Evolutionary conservation across 805 yeast genomes (phyloP).

Genomic region (Candida germanica): DNA sequence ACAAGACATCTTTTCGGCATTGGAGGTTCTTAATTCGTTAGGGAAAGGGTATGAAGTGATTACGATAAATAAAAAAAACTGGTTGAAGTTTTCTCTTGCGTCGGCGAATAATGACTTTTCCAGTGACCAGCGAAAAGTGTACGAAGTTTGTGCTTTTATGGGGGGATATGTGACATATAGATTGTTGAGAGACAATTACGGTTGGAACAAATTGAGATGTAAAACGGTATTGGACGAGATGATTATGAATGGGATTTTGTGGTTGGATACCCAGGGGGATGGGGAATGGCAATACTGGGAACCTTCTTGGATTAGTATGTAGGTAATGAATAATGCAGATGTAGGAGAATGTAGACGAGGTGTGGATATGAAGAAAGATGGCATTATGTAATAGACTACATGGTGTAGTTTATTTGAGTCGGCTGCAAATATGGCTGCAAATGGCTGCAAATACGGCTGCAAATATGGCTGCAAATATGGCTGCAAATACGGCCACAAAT

Average conservation of each 20-base stretch:
- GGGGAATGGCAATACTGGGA: constrained; percentile 30
- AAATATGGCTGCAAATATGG: no score
- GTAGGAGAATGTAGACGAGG: no score
- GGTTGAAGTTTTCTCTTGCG: constrained; percentile 40
- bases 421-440: no score
- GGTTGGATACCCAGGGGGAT: constrained; percentile 66
- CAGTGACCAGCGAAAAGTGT: constrained; percentile 64
- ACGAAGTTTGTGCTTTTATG: constrained; percentile 71
- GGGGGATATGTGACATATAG: constrained; percentile 68
- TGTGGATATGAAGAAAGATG: no score
- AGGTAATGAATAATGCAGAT: constrained; percentile 1
- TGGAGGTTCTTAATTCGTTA: constrained; percentile 49
- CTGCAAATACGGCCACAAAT: no score
- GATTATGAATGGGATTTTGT: constrained; percentile 77
- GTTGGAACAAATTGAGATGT: constrained; percentile 68
- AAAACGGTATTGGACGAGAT: constrained; percentile 67
- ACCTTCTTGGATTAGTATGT: constrained; percentile 60
- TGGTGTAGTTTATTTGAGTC: no score
- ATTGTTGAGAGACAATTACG: constrained; percentile 67
- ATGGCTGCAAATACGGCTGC: no score
- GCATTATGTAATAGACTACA: no score
- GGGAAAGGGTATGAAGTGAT: constrained; percentile 73
- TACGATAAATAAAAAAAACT: constrained; percentile 52
- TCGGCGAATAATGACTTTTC: constrained; percentile 26
- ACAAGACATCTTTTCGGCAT: constrained; percentile 55